Conservation (phyloP, 805 yeast species). For the Candida namnaoensis region DNA sequence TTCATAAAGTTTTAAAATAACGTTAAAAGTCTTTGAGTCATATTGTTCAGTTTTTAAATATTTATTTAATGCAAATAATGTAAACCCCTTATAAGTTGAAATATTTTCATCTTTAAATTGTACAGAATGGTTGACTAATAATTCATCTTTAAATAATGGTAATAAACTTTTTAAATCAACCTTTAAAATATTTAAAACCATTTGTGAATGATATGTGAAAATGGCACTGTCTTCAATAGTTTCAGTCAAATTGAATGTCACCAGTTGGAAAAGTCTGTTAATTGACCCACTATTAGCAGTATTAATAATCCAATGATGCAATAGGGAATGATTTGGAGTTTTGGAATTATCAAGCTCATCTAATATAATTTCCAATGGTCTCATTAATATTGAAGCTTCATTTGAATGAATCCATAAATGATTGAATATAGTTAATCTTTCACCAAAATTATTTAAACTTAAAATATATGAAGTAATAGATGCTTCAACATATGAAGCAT, state of each 20-base stretch:
- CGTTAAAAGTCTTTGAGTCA: constrained; percentile 29
- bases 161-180: constrained; percentile 33
- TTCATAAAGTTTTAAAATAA: constrained; percentile 35
- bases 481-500: constrained; percentile 58
- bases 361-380: constrained; percentile 60
- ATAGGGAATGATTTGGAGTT: constrained; percentile 31
- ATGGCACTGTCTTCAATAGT: constrained; percentile 52
- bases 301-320: constrained; percentile 40
- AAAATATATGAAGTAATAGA: constrained; percentile 52
- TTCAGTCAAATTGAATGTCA: constrained; percentile 44
- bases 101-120: constrained; percentile 33
- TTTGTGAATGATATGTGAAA: constrained; percentile 53
- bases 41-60: constrained; percentile 30
- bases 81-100: constrained; percentile 54
- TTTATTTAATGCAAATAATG: constrained; percentile 35
- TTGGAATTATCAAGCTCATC: constrained; percentile 48
- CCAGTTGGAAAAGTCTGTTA: constrained; percentile 49
- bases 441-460: constrained; percentile 24
- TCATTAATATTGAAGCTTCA: constrained; percentile 36
- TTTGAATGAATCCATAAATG: constrained; percentile 71
- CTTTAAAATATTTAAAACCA: constrained; percentile 42
- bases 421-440: constrained; percentile 46
- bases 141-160: constrained; percentile 45
- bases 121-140: constrained; percentile 46
- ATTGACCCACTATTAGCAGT: constrained; percentile 43